Conservation (phyloP, 495 filamentous ascomycete genomes). For the Pseudomonodictys pantanalensis region DNA sequence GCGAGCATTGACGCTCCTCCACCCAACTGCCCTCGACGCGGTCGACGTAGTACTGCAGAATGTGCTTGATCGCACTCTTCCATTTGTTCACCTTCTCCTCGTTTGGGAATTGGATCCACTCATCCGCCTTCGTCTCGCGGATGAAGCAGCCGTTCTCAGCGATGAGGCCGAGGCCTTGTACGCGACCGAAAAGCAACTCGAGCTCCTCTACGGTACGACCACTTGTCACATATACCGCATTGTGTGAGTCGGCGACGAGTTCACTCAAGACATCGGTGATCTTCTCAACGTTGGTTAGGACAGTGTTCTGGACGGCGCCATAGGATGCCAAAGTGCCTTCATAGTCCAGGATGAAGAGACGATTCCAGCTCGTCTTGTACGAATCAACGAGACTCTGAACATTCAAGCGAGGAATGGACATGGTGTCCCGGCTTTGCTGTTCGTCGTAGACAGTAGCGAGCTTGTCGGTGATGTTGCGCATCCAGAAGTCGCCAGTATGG, state of each 20-base stretch:
- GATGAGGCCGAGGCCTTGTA: slow-evolving; percentile 77
- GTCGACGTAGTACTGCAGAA: slow-evolving; percentile 82
- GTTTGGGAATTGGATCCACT: slow-evolving; percentile 75
- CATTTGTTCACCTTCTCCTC: slow-evolving; percentile 61
- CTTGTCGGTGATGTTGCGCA: slow-evolving; percentile 64
- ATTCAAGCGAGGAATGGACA: slow-evolving; percentile 78
- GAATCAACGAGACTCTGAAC: slow-evolving; percentile 57
- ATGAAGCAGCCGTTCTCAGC: slow-evolving; percentile 92
- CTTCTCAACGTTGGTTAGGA: slow-evolving; percentile 78
- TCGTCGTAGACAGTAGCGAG: slow-evolving; percentile 73
- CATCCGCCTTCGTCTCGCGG: slow-evolving; percentile 58
- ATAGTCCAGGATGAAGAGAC: slow-evolving; percentile 86
- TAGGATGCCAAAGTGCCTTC: slow-evolving; percentile 87
- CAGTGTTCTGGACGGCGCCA: slow-evolving; percentile 73
- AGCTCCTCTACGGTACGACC: slow-evolving; percentile 81
- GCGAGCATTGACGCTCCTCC: slow-evolving; percentile 79
- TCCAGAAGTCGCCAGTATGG: slow-evolving; percentile 82
- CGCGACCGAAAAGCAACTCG: slow-evolving; percentile 73
- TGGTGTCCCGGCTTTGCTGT: slow-evolving; percentile 76
- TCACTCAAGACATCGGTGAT: slow-evolving; percentile 78
- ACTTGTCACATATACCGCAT: slow-evolving; percentile 92
- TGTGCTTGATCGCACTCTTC: slow-evolving; percentile 73
- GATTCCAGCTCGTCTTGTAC: slow-evolving; percentile 61
- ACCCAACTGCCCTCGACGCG: slow-evolving; percentile 82
- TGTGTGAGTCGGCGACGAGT: slow-evolving; percentile 68